A percentile compares a stretch with the other conserved stretches of the same genome.
These are phyloP conservation scores for Circinella umbellata DNA, from an alignment of 371 early-diverging fungal species.

Conservation along the genomic window DNA sequence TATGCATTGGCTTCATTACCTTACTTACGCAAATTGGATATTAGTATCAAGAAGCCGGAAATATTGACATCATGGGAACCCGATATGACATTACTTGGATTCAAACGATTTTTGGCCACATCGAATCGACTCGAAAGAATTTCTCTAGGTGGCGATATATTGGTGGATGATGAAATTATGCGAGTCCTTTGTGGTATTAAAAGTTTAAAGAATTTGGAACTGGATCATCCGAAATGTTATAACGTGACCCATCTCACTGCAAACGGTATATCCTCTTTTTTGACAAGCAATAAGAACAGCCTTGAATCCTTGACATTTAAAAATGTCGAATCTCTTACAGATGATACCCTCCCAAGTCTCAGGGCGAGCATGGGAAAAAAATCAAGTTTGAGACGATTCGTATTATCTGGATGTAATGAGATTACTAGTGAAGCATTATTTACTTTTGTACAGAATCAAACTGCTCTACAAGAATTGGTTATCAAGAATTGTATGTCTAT, in stretches of 20 bases:
- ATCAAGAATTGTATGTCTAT: neutral
- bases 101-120: neutral
- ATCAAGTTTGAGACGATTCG: neutral
- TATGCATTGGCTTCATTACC: neutral
- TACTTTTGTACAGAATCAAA: neutral
- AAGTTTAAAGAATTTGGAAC: neutral
- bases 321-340: conserved; percentile 1
- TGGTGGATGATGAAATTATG: conserved; percentile 1
- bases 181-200: neutral
- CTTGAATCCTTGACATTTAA: neutral
- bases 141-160: neutral
- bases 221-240: conserved; percentile 1
- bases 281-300: neutral
- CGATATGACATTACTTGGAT: neutral
- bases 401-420: neutral
- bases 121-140: neutral
- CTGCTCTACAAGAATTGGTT: neutral
- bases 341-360: conserved; percentile 1
- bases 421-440: neutral
- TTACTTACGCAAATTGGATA: neutral
- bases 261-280: neutral
- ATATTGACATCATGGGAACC: neutral
- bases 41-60: neutral
- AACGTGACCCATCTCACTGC: neutral
- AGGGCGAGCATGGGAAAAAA: neutral